A percentile compares a stretch with the other conserved stretches of the same genome.
These are phyloP conservation scores for Boletus barrowsii DNA, from an alignment of 768 basidiomycete genomes.

Conservation along the genomic window DNA sequence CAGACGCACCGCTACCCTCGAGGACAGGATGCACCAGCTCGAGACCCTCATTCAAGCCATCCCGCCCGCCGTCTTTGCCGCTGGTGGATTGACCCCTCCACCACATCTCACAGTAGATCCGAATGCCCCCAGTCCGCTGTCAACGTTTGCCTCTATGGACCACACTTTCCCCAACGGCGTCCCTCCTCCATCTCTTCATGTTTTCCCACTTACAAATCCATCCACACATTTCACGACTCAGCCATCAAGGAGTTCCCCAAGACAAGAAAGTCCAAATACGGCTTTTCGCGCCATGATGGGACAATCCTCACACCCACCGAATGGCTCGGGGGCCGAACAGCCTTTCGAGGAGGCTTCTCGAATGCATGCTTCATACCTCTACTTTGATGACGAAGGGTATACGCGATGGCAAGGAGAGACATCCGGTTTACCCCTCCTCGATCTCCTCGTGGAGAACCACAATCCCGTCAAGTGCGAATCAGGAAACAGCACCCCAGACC, in stretches of 20 bases:
- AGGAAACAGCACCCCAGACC: constrained; percentile 21
- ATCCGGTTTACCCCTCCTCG: constrained; percentile 85
- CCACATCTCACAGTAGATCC: constrained; percentile 36
- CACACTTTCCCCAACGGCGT: constrained; percentile 53
- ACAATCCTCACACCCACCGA: constrained; percentile 29
- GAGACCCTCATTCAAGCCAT: constrained; percentile 84
- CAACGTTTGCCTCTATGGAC: constrained; percentile 39
- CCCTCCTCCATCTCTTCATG: constrained; percentile 75
- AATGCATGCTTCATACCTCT: constrained; percentile 77
- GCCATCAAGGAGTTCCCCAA: constrained; percentile 41
- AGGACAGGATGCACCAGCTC: constrained; percentile 86
- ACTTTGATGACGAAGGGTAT: constrained; percentile 84
- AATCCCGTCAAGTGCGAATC: constrained; percentile 38
- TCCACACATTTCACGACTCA: constrained; percentile 67
- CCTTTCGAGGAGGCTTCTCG: constrained; percentile 57
- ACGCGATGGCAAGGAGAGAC: constrained; percentile 92
- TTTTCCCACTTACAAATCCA: constrained; percentile 78
- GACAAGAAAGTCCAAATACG: constrained; percentile 44
- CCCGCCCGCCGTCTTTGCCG: constrained; percentile 74
- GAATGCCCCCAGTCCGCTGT: constrained; percentile 31
- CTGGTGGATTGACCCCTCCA: constrained; percentile 42
- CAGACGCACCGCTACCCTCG: constrained; percentile 78
- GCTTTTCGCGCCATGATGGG: constrained; percentile 42
- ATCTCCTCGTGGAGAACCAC: constrained; percentile 75
- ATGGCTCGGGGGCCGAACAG: constrained; percentile 36